Evolutionary conservation across 2,329 filamentous ascomycete genomes (phyloP).

Genomic region (Thelonectria blattea): DNA sequence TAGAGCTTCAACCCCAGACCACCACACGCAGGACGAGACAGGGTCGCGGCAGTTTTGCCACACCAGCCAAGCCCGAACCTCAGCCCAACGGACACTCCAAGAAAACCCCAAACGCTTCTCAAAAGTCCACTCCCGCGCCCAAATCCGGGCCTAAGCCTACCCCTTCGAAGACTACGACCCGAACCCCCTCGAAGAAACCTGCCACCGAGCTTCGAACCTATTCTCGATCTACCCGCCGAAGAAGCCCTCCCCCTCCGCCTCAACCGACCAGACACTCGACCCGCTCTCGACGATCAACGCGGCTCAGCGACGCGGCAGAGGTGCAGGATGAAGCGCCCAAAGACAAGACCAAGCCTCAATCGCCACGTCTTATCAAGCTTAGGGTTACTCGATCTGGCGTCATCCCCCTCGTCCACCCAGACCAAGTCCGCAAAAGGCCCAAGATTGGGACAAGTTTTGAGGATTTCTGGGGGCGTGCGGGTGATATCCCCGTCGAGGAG

Average conservation of each 20-base stretch:
- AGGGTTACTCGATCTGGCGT: slow-evolving; percentile 46
- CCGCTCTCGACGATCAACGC: slow-evolving; percentile 52
- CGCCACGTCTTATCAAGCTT: slow-evolving; percentile 55
- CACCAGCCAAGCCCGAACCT: slow-evolving; percentile 39
- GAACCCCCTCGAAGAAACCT: slow-evolving; percentile 39
- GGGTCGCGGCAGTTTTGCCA: slow-evolving; percentile 46
- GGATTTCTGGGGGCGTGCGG: slow-evolving; percentile 62
- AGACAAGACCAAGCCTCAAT: slow-evolving; percentile 36
- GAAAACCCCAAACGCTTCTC: slow-evolving; percentile 36
- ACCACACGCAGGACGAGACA: slow-evolving; percentile 60
- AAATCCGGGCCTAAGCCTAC: slow-evolving; percentile 37
- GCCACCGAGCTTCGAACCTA: slow-evolving; percentile 39
- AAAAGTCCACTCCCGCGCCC: slow-evolving; percentile 36
- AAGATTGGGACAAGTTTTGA: slow-evolving; percentile 61
- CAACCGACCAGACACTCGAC: slow-evolving; percentile 48
- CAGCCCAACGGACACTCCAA: slow-evolving; percentile 35
- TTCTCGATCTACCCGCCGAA: slow-evolving; percentile 46
- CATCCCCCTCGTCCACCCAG: slow-evolving; percentile 66
- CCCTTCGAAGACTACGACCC: slow-evolving; percentile 32
- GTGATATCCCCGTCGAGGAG: slow-evolving; percentile 60
- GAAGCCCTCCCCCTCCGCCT: slow-evolving; percentile 49
- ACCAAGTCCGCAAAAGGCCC: slow-evolving; percentile 59
- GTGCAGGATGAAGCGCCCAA: slow-evolving; percentile 21
- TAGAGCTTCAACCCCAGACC: slow-evolving; percentile 57
- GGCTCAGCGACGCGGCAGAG: slow-evolving; percentile 42